Conservation (phyloP, 768 basidiomycete genomes). For the Zangia roseola region DNA sequence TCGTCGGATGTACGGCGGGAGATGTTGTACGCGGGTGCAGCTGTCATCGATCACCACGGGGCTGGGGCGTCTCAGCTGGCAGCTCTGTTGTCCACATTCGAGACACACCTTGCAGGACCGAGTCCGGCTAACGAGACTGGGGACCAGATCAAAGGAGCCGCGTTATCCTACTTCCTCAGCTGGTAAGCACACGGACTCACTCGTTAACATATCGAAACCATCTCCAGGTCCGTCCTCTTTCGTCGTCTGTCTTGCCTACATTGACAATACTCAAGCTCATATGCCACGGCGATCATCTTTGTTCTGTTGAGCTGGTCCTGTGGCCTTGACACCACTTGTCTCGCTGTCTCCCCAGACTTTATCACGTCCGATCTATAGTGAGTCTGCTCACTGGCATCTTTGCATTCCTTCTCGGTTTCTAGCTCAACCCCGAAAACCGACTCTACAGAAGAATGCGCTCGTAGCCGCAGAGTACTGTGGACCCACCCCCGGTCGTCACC, state of each 20-base stretch:
- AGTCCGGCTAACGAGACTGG: constrained; percentile 64
- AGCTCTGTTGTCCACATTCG: constrained; percentile 78
- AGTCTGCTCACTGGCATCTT: constrained; percentile 55
- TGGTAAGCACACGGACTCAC: constrained; percentile 74
- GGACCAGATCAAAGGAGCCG: constrained; percentile 91
- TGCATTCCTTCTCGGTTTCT: constrained; percentile 56
- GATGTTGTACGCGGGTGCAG: constrained; percentile 84
- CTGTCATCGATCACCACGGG: constrained; percentile 83
- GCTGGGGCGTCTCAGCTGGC: constrained; percentile 71
- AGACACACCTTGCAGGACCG: constrained; percentile 60
- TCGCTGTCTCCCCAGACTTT: constrained; percentile 46
- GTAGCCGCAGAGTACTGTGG: no score
- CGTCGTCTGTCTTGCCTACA: neutral
- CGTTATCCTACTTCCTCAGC: constrained; percentile 86
- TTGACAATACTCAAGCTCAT: constrained; percentile 36
- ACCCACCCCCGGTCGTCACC: constrained; percentile 52
- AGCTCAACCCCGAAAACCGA: constrained; percentile 56
- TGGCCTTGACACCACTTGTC: constrained; percentile 54
- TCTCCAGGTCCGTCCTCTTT: constrained; percentile 50
- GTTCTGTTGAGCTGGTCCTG: constrained; percentile 76
- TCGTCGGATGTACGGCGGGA: constrained; percentile 75
- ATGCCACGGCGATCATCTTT: constrained; percentile 60
- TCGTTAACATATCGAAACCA: constrained; percentile 52
- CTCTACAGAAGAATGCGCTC: constrained; percentile 59
- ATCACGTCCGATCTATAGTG: constrained; percentile 48